Evolutionary conservation across 208 protist species (phyloP).

Genomic region (Acanthamoeba pearcei): DNA sequence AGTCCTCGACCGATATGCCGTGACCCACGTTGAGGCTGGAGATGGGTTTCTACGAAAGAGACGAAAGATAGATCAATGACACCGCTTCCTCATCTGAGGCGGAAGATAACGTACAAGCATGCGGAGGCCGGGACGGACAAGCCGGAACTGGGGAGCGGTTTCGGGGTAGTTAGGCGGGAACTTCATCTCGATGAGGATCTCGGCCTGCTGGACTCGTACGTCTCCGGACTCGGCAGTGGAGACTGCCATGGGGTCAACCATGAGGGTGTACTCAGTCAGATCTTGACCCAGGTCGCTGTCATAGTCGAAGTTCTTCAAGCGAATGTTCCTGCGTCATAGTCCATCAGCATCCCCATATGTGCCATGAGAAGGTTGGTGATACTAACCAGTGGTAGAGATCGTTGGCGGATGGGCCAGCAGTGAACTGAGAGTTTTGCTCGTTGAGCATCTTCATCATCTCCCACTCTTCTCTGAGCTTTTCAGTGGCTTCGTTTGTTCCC

Average conservation of each 20-base stretch:
- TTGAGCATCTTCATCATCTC: slow-evolving; percentile 62
- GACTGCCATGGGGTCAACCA: slow-evolving; percentile 49
- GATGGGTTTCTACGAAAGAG: slow-evolving; percentile 18
- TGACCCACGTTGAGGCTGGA: slow-evolving; percentile 16
- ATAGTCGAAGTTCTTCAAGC: slow-evolving; percentile 62
- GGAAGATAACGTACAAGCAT: not conserved
- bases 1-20: slow-evolving; percentile 60
- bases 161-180: slow-evolving; percentile 63
- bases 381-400: slow-evolving; percentile 68
- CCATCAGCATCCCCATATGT: not conserved
- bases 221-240: slow-evolving; percentile 19
- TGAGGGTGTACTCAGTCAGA: slow-evolving; percentile 57
- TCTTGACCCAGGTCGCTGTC: slow-evolving; percentile 67
- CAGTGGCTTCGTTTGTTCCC: slow-evolving; percentile 41
- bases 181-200: slow-evolving; percentile 69
- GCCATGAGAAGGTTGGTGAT: not conserved
- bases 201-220: slow-evolving; percentile 47
- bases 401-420: slow-evolving; percentile 40
- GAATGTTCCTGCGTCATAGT: not conserved
- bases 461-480: slow-evolving; percentile 25
- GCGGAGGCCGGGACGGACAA: slow-evolving; percentile 35
- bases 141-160: slow-evolving; percentile 20
- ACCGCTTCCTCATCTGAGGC: too few relatives aligned
- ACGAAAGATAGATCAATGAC: not conserved
- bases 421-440: not conserved